Conservation (phyloP, 768 basidiomycete species). For the Leccinum subtestaceum region DNA sequence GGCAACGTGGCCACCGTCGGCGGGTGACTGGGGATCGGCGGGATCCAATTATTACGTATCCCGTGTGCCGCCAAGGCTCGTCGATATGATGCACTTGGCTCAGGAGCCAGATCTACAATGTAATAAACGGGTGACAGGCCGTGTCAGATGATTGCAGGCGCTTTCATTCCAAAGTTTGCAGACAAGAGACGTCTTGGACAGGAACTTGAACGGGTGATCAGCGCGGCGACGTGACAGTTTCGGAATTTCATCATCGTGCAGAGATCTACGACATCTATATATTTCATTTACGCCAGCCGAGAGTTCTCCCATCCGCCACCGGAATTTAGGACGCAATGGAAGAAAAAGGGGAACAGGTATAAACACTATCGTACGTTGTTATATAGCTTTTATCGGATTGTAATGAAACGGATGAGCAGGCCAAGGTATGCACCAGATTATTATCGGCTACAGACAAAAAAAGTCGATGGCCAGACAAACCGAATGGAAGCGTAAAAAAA, state of each 20-base stretch:
- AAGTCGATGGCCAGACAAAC: constrained; percentile 12
- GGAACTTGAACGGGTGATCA: background rate
- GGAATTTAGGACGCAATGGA: background rate
- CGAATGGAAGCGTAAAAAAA: background rate
- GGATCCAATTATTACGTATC: no score
- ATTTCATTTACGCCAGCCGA: background rate
- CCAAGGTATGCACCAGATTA: constrained; percentile 26
- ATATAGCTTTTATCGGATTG: constrained; percentile 16
- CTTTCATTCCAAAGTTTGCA: background rate
- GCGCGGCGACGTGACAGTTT: background rate
- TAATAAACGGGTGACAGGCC: no score
- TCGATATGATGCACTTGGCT: no score
- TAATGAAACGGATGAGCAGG: constrained; percentile 10
- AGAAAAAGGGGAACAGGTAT: constrained; percentile 23
- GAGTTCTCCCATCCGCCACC: background rate
- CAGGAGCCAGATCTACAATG: background rate
- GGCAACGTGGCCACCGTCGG: no score
- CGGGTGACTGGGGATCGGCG: no score
- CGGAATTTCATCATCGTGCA: background rate
- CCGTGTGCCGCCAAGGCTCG: no score
- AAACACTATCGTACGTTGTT: constrained; percentile 27
- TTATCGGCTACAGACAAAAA: constrained; percentile 23
- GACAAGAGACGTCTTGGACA: background rate
- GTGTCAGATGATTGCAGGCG: background rate
- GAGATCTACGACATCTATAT: constrained; percentile 14